Evolutionary conservation across 352 stramenopile species (phyloP), one percentile per base, ranked within the genome.

Genomic region (Phytophthora megakarya): DNA sequence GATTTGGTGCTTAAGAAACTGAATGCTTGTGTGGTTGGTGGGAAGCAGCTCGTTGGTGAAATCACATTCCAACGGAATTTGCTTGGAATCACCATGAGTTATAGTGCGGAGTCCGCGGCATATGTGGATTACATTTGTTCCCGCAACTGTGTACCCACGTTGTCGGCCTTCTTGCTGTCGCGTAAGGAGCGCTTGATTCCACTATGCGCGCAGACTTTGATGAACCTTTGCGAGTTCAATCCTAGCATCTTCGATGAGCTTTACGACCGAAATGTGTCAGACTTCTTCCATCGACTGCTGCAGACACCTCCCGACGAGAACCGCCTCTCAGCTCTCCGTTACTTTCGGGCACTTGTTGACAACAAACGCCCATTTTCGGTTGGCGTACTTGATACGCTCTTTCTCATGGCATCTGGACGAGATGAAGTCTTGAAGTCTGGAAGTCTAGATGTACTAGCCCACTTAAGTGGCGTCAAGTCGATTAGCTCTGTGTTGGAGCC

Each of bases 11-110:
- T 89, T 15, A 76, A 81, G 33, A 90, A 92, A 44, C 58, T 93
- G 25, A 90, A 92, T 32, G 76, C 63, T 3, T 93, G 84, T 15
- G 76, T 93, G 4, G 48, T 89, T 21, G 76, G 82, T 2, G 72
- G 78, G 21, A 81, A 86, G 23, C 81, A 92, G 49, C 87, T 93
- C 26, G 73, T 84, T 23, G 84, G 84, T 25, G 84, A 93, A 42
- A 86, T 93, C 44, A 88, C 83, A 13, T 93, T 89, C 48, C 84
- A 93, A 67, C 83, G 80, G 52, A 89, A 86, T 51, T 43, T 94
- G 22, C 64, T 94, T 26, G 76, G 80, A 21, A 92, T 94, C 55
- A 76, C 76, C 19, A 93, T 89, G 70, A 89, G 73, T 59, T 93
- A 87, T 53, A 92, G 81, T 19, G 78, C 83, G 1, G 67, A 78